Evolutionary conservation across 345 rosid species (phyloP).

Genomic region (Populus deltoides): DNA sequence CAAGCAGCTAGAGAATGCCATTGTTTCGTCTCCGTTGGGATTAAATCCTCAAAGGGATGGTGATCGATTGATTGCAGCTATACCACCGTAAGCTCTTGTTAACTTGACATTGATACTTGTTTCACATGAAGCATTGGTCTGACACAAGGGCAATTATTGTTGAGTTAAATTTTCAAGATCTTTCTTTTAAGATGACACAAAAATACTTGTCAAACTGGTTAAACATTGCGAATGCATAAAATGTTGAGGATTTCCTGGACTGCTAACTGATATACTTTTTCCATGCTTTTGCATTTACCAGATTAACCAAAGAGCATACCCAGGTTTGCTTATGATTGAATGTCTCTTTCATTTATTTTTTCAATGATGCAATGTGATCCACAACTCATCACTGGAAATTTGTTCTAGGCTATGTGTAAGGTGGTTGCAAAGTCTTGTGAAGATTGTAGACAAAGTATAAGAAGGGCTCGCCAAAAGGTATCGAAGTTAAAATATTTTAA

Average conservation of each 20-base stretch:
- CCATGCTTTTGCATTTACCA: conserved; percentile 27
- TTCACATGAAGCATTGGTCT: neutral
- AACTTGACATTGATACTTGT: neutral
- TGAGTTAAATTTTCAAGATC: neutral
- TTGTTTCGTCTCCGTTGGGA: conserved; percentile 83
- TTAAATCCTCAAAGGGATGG: conserved; percentile 83
- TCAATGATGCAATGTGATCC: neutral
- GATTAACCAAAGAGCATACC: conserved; percentile 92
- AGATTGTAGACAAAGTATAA: conserved; percentile 85
- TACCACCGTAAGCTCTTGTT: conserved; percentile 63
- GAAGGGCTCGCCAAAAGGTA: conserved; percentile 95
- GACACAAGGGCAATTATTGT: neutral
- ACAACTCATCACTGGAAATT: neutral
- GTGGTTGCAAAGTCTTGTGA: conserved; percentile 82
- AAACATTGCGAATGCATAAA: neutral
- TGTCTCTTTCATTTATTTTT: neutral
- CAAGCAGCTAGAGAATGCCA: conserved; percentile 77
- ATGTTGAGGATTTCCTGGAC: neutral
- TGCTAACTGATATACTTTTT: conserved; percentile 14
- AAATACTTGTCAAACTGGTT: neutral
- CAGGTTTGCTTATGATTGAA: conserved; percentile 45
- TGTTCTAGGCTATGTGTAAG: conserved; percentile 75
- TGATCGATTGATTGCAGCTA: conserved; percentile 69
- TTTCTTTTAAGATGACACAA: neutral
- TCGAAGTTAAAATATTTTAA: neutral